Base-by-base conservation (phyloP, 768 basidiomycete genomes). In the Dioszegia crocea region DNA sequence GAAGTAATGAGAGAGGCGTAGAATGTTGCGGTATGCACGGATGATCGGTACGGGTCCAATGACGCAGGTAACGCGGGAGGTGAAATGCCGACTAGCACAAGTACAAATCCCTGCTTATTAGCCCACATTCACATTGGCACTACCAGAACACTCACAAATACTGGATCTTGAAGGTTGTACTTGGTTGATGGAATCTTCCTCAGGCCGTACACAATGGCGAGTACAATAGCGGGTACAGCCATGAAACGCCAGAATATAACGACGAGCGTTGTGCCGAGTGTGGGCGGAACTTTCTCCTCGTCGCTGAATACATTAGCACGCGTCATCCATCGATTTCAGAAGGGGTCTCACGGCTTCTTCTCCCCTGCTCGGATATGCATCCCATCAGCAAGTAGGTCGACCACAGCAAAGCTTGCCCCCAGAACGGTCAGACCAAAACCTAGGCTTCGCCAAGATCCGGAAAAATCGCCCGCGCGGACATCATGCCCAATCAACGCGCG, bases 101-200 rank as follows among this genome's bases (percentile, higher is more conserved):
- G 58, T 6, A 67, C 70, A 63, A 74, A 76, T 5, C 71, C 67
- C 75, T 76, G 54, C 1, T 8, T 23, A 50, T 51, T n/a, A 43
- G 31, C 29, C 19, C 19, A 30, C 23, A 33, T 33, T 21, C n/a
- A 21, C 33, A 33, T 33, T 6, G 33, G 33, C 14, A 33, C 29
- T 0, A 36, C 9, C 14, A 29, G 10, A 2, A 1, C 4, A 71
- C 75, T 64, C 56, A 74, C 75, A 61, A 70, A 76, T 2, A 64
- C 64, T 11, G 75, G 75, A 57, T 76, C 75, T 40, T 73, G 70
- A 11, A 73, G 59, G 61, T 63, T 74, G 1, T 55, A 59, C 51
- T 55, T 67, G 23, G 71, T 70, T 1, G 71, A 72, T 8, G 68
- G 61, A 40, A 67, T 66, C 54, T 71, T 63, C 4, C 62, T 60